Percentiles rank a stretch among this genome's conserved stretches.
phyloP scores from a whole-genome alignment of 495 filamentous ascomycete genomes.

The Talaromyces adpressus region DNA sequence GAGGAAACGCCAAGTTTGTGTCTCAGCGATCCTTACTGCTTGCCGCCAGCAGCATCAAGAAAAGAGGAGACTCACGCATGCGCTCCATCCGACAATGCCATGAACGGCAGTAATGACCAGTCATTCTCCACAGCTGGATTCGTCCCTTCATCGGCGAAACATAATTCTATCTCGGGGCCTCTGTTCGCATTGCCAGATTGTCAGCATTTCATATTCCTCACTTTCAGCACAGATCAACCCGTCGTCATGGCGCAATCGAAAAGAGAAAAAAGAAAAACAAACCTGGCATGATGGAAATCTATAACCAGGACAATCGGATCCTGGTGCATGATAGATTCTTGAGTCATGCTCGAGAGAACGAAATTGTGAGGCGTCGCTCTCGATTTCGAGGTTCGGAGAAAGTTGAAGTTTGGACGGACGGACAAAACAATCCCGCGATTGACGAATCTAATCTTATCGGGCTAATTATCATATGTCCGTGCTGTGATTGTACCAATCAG shows the following conservation, averaged over 20 bases:
- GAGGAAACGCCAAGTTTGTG: background rate
- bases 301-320: slow-evolving; percentile 76
- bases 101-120: slow-evolving; percentile 90
- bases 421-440: background rate
- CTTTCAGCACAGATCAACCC: background rate
- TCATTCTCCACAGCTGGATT: slow-evolving; percentile 84
- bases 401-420: background rate
- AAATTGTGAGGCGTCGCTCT: slow-evolving; percentile 11
- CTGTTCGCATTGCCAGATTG: slow-evolving; percentile 29
- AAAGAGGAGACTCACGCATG: slow-evolving; percentile 61
- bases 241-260: background rate
- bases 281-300: slow-evolving; percentile 93
- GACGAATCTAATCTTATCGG: background rate
- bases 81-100: slow-evolving; percentile 94
- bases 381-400: background rate
- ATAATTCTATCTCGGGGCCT: slow-evolving; percentile 89
- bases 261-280: slow-evolving; percentile 15
- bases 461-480: background rate
- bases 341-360: slow-evolving; percentile 17
- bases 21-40: background rate
- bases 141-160: slow-evolving; percentile 73
- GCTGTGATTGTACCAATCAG: background rate
- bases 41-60: background rate
- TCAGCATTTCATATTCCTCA: background rate
- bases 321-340: slow-evolving; percentile 17